phyloP scores from a whole-genome alignment of 129 eudicot genomes.

The Smallanthus sonchifolius region DNA sequence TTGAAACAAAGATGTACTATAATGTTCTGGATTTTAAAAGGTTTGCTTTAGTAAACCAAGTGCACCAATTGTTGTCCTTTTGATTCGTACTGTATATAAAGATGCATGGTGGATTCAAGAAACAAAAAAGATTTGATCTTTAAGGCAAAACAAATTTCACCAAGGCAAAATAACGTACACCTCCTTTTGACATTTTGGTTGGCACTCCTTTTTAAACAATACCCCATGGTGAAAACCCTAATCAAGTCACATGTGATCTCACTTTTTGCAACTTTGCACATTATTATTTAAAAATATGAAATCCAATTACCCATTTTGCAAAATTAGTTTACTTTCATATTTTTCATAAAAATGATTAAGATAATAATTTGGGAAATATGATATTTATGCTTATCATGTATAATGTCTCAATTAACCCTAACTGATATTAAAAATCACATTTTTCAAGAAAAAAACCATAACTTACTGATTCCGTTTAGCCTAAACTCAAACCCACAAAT shows the following conservation, averaged over 20 bases:
- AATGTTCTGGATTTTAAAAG: background rate
- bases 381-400: too few relatives aligned
- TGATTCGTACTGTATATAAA: background rate
- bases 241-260: conserved; percentile 20
- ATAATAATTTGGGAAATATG: too few relatives aligned
- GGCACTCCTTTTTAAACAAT: conserved; percentile 13
- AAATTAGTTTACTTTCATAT: background rate
- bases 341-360: background rate
- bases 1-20: background rate
- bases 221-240: conserved; percentile 12
- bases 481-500: too few relatives aligned
- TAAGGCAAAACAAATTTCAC: background rate
- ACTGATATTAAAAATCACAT: too few relatives aligned
- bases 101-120: background rate
- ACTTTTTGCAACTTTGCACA: background rate
- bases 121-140: conserved; percentile 11
- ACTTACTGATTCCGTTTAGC: too few relatives aligned
- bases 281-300: background rate
- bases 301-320: background rate
- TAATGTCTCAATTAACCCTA: too few relatives aligned
- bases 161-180: conserved; percentile 1
- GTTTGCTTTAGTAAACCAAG: background rate
- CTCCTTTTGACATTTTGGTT: conserved; percentile 3
- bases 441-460: too few relatives aligned
- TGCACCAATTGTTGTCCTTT: conserved; percentile 4